phyloP scores from a whole-genome alignment of 2,329 filamentous ascomycete genomes.

The Aspergillus proliferans region DNA sequence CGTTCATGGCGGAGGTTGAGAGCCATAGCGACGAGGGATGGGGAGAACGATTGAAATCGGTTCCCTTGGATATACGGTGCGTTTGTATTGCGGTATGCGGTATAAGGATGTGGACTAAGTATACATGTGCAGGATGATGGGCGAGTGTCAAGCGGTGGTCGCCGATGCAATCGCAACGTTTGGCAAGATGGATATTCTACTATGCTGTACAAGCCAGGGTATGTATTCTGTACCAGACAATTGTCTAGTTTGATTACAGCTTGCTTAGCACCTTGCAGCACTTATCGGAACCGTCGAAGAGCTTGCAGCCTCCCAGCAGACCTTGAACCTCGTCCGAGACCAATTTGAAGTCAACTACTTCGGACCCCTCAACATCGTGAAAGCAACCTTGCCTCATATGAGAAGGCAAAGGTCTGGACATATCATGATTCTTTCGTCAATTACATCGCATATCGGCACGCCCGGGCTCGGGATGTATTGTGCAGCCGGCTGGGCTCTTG shows the following conservation, averaged over 20 bases:
- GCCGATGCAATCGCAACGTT: constrained; percentile 81
- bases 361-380: constrained; percentile 92
- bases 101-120: not conserved
- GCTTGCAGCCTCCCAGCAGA: constrained; percentile 64
- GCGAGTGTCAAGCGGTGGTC: constrained; percentile 75
- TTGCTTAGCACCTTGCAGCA: constrained; percentile 44
- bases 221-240: constrained; percentile 15
- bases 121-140: constrained; percentile 43
- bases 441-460: constrained; percentile 86
- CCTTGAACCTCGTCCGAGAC: constrained; percentile 73
- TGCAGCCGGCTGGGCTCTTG: constrained; percentile 87
- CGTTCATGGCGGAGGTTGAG: constrained; percentile 60
- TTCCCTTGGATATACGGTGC: constrained; percentile 53
- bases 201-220: constrained; percentile 87
- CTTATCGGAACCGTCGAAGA: constrained; percentile 90
- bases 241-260: not conserved
- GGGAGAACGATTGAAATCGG: constrained; percentile 66
- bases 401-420: constrained; percentile 77
- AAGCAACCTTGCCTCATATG: constrained; percentile 74
- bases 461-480: constrained; percentile 88
- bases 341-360: constrained; percentile 97
- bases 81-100: constrained; percentile 4
- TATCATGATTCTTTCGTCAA: constrained; percentile 81
- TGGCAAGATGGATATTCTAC: constrained; percentile 78
- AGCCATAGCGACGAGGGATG: constrained; percentile 65